These are phyloP conservation scores for Peronospora belbahrii DNA, from an alignment of 352 stramenopile genomes.

Conservation along the genomic window DNA sequence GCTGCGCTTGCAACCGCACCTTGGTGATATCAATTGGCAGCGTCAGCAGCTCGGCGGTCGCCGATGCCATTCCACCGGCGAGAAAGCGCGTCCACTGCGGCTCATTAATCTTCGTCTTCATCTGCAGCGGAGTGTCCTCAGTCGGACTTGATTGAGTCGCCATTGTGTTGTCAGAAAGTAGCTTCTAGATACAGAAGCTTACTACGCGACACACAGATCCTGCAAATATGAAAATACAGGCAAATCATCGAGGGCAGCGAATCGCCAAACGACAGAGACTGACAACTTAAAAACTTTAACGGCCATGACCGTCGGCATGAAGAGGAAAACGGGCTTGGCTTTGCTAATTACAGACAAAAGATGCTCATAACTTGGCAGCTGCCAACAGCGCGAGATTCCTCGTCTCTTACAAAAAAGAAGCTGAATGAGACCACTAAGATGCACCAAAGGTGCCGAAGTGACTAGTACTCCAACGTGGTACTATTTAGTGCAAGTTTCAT, in stretches of 20 bases:
- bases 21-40: slow-evolving; percentile 85
- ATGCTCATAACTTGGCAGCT: slow-evolving; percentile 1
- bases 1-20: slow-evolving; percentile 73
- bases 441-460: no score
- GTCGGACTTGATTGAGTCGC: slow-evolving; percentile 22
- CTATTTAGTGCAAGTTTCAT: neutral
- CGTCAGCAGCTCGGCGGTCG: slow-evolving; percentile 70
- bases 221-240: slow-evolving; percentile 18
- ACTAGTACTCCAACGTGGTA: no score
- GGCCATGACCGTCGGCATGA: slow-evolving; percentile 2
- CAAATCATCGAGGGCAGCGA: neutral
- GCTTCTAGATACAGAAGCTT: neutral
- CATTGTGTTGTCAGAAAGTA: slow-evolving; percentile 17
- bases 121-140: slow-evolving; percentile 29
- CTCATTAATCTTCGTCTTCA: slow-evolving; percentile 42
- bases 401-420: neutral
- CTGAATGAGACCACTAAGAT: no score
- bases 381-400: slow-evolving; percentile 15
- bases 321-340: slow-evolving; percentile 22
- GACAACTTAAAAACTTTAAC: no score
- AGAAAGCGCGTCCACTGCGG: slow-evolving; percentile 65
- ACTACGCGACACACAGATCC: no score
- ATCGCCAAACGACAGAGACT: no score
- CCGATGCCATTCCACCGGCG: slow-evolving; percentile 54
- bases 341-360: slow-evolving; percentile 2